phyloP scores from a whole-genome alignment of 2,329 filamentous ascomycete species.

The Paraphoma sp. region DNA sequence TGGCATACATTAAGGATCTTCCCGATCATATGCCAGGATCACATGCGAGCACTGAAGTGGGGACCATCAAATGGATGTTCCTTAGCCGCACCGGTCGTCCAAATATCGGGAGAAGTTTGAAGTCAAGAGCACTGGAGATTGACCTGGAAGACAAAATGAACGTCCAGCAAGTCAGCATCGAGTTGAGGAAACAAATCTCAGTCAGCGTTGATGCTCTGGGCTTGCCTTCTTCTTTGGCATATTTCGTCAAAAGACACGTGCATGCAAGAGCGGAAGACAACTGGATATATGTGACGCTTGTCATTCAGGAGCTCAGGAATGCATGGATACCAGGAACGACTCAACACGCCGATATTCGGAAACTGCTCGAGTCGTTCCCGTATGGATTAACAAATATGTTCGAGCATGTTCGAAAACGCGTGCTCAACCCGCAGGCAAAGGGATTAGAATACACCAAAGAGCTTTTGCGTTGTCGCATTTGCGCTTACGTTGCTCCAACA shows the following conservation, averaged over 20 bases:
- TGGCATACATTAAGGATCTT: conserved; percentile 15
- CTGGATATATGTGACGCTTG: conserved; percentile 28
- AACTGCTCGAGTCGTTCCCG: conserved; percentile 28
- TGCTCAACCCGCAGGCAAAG: conserved; percentile 18
- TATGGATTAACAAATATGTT: conserved; percentile 33
- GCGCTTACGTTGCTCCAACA: conserved; percentile 25
- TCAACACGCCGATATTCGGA: conserved; percentile 23
- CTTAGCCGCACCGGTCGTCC: conserved; percentile 27
- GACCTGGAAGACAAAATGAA: conserved; percentile 26
- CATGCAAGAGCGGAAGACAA: conserved; percentile 28
- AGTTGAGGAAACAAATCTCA: conserved; percentile 23
- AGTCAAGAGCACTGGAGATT: conserved; percentile 19
- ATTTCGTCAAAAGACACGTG: conserved; percentile 31
- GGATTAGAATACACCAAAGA: conserved; percentile 34
- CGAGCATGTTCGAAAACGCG: conserved; percentile 26
- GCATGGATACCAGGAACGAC: conserved; percentile 12
- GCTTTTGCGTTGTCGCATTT: conserved; percentile 24
- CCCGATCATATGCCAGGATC: background rate
- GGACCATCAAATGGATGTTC: conserved; percentile 25
- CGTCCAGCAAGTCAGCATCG: conserved; percentile 20
- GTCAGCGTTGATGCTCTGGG: conserved; percentile 19
- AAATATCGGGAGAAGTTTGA: conserved; percentile 23
- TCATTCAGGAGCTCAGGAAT: conserved; percentile 32
- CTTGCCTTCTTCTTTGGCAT: conserved; percentile 21
- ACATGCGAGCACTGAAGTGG: conserved; percentile 3